Base-by-base conservation (phyloP, 495 filamentous ascomycete genomes). In the Aspergillus biplanus region DNA sequence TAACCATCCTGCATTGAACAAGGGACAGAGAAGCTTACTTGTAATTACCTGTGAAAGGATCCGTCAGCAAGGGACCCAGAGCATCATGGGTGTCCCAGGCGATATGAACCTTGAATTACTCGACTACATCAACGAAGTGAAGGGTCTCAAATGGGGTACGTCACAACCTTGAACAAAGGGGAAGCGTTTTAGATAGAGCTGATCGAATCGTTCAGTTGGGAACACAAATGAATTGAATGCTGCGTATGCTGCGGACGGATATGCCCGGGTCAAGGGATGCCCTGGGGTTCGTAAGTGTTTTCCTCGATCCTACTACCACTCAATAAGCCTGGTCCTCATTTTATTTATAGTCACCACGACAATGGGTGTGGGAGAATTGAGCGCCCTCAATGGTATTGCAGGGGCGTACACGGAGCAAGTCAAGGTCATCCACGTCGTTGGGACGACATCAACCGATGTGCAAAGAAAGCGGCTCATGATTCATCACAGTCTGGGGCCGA, bases 361-460 rank as follows among this genome's bases (percentile, higher is more conserved):
- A 0, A 49, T 65, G 21, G 67, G 67, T 2, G 67, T 67, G 48
- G 67, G 68, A 1, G 65, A 70, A 27, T 55, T 70, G 11, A 55
- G 50, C 15, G 65, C 68, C 7, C 8, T 67, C 3, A 70, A 70
- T 44, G 75, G 63, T 11, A 64, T 77, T 33, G 72, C 73, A 0
- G 75, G 73, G 0, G 59, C 70, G 13, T 73, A 59, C 53, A 63
- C 71, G 2, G 75, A 77, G 47, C 60, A 60, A n/a, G 65, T 64
- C 5, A 69, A 69, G 7, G 56, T 77, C 0, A 62, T 74, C 4
- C 71, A 75, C 52, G 68, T 77, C 27, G 70, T 70, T 12, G 68
- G 55, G 6, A 56, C 53, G 18, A 56, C 62, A 15, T 33, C 33
- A 7, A 57, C 33, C 18, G 18, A 46, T 13, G 47, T 54, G 15